Percentiles rank a stretch among this genome's conserved stretches.
Conservation (phyloP, 257 asterid species). For the Sherardia arvensis region DNA sequence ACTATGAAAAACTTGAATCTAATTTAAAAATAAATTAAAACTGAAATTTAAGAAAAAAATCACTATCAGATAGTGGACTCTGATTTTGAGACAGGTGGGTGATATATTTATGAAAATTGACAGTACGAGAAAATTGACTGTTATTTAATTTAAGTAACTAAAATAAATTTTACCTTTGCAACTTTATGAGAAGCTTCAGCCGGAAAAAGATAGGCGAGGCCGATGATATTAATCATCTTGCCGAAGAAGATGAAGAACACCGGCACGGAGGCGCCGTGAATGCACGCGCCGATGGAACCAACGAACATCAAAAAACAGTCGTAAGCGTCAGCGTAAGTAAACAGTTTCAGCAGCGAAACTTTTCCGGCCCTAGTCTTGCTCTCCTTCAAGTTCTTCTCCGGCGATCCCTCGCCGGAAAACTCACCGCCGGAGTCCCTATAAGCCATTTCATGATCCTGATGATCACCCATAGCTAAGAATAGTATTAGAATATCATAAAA, state of each 20-base stretch:
- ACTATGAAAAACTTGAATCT: background rate
- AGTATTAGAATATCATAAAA: background rate
- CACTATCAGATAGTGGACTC: background rate
- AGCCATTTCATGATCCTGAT: slow-evolving; percentile 7
- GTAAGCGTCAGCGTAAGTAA: slow-evolving; percentile 61
- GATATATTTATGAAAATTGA: background rate
- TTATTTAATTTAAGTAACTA: no score
- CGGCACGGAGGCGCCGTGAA: slow-evolving; percentile 95
- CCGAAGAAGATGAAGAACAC: slow-evolving; percentile 95
- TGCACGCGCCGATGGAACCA: slow-evolving; percentile 78
- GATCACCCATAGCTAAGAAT: background rate
- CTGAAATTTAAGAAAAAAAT: background rate
- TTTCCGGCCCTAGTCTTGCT: slow-evolving; percentile 7
- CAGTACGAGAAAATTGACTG: background rate
- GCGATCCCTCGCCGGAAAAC: slow-evolving; percentile 7
- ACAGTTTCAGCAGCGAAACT: slow-evolving; percentile 48
- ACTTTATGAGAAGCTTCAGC: slow-evolving; percentile 71
- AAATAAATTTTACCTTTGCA: slow-evolving; percentile 66
- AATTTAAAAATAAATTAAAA: no score
- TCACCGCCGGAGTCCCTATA: background rate
- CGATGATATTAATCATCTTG: slow-evolving; percentile 70
- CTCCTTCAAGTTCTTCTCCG: background rate
- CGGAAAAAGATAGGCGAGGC: slow-evolving; percentile 83
- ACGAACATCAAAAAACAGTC: slow-evolving; percentile 66
- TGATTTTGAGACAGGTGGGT: background rate